phyloP scores from a whole-genome alignment of 257 asterid species.

The Fraxinus excelsior region DNA sequence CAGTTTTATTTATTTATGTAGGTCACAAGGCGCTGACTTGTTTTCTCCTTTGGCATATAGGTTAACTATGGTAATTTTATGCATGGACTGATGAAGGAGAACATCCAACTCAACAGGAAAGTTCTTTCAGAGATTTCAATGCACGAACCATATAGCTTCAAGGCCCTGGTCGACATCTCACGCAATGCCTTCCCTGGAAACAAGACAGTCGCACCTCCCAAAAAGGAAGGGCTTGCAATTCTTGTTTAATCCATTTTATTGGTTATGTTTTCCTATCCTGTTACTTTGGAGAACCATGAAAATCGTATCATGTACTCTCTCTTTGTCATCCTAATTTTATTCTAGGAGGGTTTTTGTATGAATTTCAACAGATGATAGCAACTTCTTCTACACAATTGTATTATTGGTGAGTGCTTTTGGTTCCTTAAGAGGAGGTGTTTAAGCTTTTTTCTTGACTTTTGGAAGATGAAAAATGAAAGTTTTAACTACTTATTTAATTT shows the following conservation, averaged over 20 bases:
- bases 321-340: background rate
- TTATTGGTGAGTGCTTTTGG: too few relatives aligned
- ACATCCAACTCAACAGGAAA: constrained; percentile 82
- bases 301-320: background rate
- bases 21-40: background rate
- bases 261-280: background rate
- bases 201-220: constrained; percentile 47
- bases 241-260: constrained; percentile 38
- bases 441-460: too few relatives aligned
- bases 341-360: background rate
- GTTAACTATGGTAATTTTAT: constrained; percentile 87
- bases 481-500: background rate
- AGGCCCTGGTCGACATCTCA: constrained; percentile 81
- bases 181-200: constrained; percentile 80
- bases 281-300: background rate
- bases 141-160: constrained; percentile 96
- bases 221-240: constrained; percentile 71
- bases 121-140: constrained; percentile 76
- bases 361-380: background rate
- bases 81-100: constrained; percentile 94
- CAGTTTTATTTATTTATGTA: background rate
- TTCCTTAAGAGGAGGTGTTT: too few relatives aligned
- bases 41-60: constrained; percentile 33
- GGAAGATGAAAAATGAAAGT: background rate
- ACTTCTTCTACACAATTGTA: background rate